Evolutionary conservation across 805 yeast genomes (phyloP), one percentile per base, ranked within the genome.

Genomic region (Saccharomycopsis synnaedendra): DNA sequence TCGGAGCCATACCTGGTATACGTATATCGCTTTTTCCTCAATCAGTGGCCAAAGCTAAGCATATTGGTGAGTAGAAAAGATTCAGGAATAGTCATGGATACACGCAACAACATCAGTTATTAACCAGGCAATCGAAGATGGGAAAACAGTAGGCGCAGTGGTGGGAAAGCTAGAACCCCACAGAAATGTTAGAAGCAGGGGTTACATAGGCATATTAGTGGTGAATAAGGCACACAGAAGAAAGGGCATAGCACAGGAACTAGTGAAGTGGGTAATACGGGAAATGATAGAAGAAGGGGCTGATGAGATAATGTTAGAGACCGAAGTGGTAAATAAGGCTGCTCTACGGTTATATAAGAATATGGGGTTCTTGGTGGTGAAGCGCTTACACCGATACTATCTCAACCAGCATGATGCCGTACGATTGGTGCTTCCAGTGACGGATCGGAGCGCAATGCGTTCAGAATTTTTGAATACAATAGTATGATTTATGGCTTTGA

Each of bases 181-280:
- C 63, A 71, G 90, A 50, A 71, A 74, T 28, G 80, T 76, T 7
- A 70, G 96, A 51, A 60, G 71, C 55, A 71, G 98, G 51, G 98
- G 98, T 0, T 93, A 93, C 59, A 89, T 93, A 32, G 98, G 97
- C 2, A 93, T 93, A 98, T 66, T 93, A 47, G 96, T 94, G 0
- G 95, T 90, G 8, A 80, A 80, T 44, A 77, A 78, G 37, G 60
- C 64, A 10, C 80, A 72, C 60, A 68, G 98, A 47, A 89, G 94
- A 3, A 68, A 66, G 41, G 96, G 96, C 1, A 82, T 89, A 42
- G 97, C 97, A 3, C 81, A 81, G 55, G 66, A 67, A 42, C 70
- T 93, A 44, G 88, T 88, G 11, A 68, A 70, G 42, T 57, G 68
- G 48, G 76, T 83, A 4, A 72, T 90, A 4, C 74, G 74, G 10